Base-by-base conservation (phyloP, 2,329 filamentous ascomycete species). In the Fusarium sp. region DNA sequence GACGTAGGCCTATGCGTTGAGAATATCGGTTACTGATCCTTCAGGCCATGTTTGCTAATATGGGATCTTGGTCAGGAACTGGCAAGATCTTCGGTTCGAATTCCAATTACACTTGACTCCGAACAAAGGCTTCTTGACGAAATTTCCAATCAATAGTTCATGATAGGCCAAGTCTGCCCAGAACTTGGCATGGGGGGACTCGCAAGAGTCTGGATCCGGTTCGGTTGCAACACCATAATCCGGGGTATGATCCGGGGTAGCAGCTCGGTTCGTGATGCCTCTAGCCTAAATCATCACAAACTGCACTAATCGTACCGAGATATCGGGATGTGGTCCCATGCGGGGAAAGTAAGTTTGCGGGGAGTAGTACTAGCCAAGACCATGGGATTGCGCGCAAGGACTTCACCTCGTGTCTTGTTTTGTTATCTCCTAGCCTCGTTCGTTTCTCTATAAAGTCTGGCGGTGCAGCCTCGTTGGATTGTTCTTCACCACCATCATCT, bases 261-360 rank as follows among this genome's bases (percentile, higher is more conserved):
- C 48, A 41, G 56, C 13, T 72, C 70, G 70, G 69, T 72, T 72
- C 63, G 51, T 55, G 50, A 69, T 56, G 47, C n/a, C 39, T 47
- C 65, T 69, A 71, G 36, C 62, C 62, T 54, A 70, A 41, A 61
- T 50, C 36, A 56, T 71, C 38, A 18, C n/a, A 57, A 57, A 28
- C 22, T 22, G 28, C 33, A 41, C 30, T 26, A 53, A 48, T 31
- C 35, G 39, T 68, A 66, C 62, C 54, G 65, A 68, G 65, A 39
- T 20, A 30, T 72, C 69, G 69, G 69, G 69, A 72, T 72, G 69
- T 72, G 69, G 69, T 56, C 69, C 58, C 53, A 64, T 68, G 65
- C 65, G 65, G 65, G 65, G 65, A 68, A 68, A 68, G 45, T 68
- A 54, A 35, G 45, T 67, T 68, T 68, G 65, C n/a, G 63, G 65